Percentiles rank a stretch among this genome's conserved stretches.
Conservation (phyloP, 2,329 filamentous ascomycete genomes). For the Eurotiales sp. region DNA sequence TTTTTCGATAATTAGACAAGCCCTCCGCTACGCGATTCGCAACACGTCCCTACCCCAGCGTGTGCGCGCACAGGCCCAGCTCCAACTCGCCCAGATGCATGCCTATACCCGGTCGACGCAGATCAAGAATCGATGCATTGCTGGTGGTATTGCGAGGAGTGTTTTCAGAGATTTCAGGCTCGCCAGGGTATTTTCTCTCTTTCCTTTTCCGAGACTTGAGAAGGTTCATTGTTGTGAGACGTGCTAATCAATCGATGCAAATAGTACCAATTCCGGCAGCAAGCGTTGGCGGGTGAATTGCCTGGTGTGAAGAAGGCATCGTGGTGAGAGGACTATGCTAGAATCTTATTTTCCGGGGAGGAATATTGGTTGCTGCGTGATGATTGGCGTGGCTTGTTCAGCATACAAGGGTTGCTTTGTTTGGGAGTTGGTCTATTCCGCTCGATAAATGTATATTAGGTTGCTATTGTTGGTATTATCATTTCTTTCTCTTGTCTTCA, state of each 20-base stretch:
- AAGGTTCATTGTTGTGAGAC: no score
- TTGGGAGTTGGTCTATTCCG: constrained; percentile 3
- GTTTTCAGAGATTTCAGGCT: constrained; percentile 92
- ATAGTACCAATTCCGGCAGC: constrained; percentile 88
- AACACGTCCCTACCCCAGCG: constrained; percentile 82
- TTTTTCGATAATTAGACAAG: constrained; percentile 39
- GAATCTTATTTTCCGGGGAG: no score
- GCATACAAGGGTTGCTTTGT: not conserved
- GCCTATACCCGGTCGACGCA: constrained; percentile 90
- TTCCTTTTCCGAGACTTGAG: not conserved
- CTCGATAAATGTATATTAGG: constrained; percentile 10
- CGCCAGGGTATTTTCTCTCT: constrained; percentile 61
- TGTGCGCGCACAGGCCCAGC: constrained; percentile 83
- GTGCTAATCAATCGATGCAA: constrained; percentile 7
- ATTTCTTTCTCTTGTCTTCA: no score
- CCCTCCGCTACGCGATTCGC: constrained; percentile 84
- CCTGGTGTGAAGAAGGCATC: constrained; percentile 94
- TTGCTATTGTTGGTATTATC: constrained; percentile 2
- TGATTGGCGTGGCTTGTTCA: not conserved
- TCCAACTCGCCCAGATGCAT: constrained; percentile 93
- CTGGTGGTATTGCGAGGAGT: constrained; percentile 85
- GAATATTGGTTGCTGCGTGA: no score
- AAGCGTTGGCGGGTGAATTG: constrained; percentile 78
- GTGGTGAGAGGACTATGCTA: constrained; percentile 68
- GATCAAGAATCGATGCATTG: constrained; percentile 88